These are phyloP conservation scores for Mortierella claussenii DNA, from an alignment of 192 early-diverging fungal genomes.

Conservation along the genomic window DNA sequence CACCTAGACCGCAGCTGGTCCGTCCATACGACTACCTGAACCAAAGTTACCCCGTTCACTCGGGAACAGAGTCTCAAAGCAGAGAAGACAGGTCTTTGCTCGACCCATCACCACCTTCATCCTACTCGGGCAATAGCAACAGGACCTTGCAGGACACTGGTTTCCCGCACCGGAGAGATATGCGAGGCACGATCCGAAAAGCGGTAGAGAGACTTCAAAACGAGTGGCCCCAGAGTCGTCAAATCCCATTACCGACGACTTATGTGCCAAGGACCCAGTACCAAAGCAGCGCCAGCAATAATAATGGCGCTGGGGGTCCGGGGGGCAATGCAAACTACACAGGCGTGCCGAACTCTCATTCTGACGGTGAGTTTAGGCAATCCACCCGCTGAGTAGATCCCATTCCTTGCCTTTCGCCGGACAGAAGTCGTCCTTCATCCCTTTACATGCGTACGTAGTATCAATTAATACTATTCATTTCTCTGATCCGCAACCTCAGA, in stretches of 20 bases:
- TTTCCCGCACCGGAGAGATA: constrained; percentile 21
- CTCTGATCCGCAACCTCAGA: no score
- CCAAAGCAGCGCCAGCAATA: background rate
- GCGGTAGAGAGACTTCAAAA: constrained; percentile 45
- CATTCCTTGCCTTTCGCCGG: no score
- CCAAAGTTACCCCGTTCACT: background rate
- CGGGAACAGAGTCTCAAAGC: no score
- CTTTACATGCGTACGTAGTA: no score
- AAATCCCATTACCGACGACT: background rate
- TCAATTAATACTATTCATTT: no score
- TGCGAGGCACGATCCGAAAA: constrained; percentile 39
- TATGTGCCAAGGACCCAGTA: constrained; percentile 41
- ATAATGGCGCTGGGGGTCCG: no score
- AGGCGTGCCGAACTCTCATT: no score
- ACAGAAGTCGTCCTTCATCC: no score
- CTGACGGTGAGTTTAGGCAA: no score
- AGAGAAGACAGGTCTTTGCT: no score
- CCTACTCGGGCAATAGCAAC: background rate
- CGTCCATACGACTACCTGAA: constrained; percentile 8
- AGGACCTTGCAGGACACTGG: background rate
- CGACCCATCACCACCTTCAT: background rate
- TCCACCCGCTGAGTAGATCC: no score
- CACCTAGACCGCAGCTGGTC: constrained; percentile 16
- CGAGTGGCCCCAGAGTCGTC: constrained; percentile 40
- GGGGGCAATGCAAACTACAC: no score